These are phyloP conservation scores for Erysimum pusillum DNA, from an alignment of 441 rosid genomes.

Conservation along the genomic window DNA sequence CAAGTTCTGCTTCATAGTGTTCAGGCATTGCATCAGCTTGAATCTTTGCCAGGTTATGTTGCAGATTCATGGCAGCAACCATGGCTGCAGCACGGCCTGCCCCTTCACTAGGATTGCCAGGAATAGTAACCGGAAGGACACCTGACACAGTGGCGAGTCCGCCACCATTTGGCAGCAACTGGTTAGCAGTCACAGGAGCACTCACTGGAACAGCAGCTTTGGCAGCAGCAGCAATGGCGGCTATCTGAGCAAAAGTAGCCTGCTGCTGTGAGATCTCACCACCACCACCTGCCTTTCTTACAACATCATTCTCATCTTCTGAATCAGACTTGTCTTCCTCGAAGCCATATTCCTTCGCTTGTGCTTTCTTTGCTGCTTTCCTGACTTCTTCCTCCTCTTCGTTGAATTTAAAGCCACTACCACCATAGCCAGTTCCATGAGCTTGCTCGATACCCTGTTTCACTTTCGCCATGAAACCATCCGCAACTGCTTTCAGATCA, in stretches of 20 bases:
- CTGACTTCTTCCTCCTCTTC: constrained; percentile 98
- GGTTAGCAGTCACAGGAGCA: constrained; percentile 45
- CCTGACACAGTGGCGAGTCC: constrained; percentile 56
- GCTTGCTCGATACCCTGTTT: constrained; percentile 95
- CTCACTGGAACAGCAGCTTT: constrained; percentile 46
- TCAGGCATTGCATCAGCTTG: constrained; percentile 97
- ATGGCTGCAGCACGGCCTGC: constrained; percentile 90
- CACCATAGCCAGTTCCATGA: constrained; percentile 96
- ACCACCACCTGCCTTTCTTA: constrained; percentile 87
- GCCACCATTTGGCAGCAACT: constrained; percentile 55
- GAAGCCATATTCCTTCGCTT: constrained; percentile 95
- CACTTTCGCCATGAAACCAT: constrained; percentile 88
- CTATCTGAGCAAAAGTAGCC: constrained; percentile 75
- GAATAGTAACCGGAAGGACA: constrained; percentile 58
- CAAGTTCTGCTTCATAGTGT: constrained; percentile 95
- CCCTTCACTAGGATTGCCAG: constrained; percentile 62
- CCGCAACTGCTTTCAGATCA: constrained; percentile 85
- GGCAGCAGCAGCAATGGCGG: constrained; percentile 67
- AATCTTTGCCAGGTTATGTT: constrained; percentile 89
- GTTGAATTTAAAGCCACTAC: constrained; percentile 94
- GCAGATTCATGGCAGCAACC: constrained; percentile 89
- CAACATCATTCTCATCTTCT: constrained; percentile 91
- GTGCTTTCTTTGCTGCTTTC: constrained; percentile 95
- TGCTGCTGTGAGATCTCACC: constrained; percentile 74
- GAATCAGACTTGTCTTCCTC: constrained; percentile 97